Evolutionary conservation across 108 stramenopile species (phyloP), one percentile per base, ranked within the genome.

Genomic region (Pseudonitzschia multiseries): DNA sequence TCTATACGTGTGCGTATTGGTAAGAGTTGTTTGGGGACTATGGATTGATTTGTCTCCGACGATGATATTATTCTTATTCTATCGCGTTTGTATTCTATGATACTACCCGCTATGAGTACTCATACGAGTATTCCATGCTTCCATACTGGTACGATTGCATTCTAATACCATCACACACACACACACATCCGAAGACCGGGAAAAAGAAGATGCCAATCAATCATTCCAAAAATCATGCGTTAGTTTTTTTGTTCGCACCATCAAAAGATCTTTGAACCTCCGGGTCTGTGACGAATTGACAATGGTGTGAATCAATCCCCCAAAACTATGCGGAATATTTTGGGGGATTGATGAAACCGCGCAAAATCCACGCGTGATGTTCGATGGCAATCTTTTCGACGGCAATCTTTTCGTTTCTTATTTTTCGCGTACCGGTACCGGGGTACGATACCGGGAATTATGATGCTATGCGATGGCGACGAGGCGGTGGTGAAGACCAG

Each of bases 371-470:
- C 2, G 54, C 54, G 54, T 20, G 54, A 24, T 26, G 13, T 56
- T 56, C 54, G 54, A 56, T 56, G 1, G 54, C 20, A 13, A 56
- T 56, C 54, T 56, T 56, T 56, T 56, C 54, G 54, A 56, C 24
- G 24, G 54, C 20, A 13, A 56, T 56, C 54, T 56, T 56, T 56
- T 24, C 26, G 2, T 26, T 56, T 56, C 54, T 26, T 48, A 48
- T 56, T 56, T 56, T 51, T 51, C 50, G 50, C 36, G 4, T n/a
- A n/a, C n/a, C n/a, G n/a, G n/a, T n/a, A n/a, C n/a, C n/a, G n/a
- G n/a, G n/a, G n/a, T n/a, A n/a, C n/a, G n/a, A n/a, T n/a, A n/a
- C n/a, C n/a, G n/a, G n/a, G n/a, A n/a, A n/a, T n/a, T n/a, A n/a
- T n/a, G n/a, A n/a, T n/a, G n/a, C n/a, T n/a, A n/a, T n/a, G n/a